Percentiles rank a stretch among this genome's conserved stretches.
These are phyloP conservation scores for Apiospora rasikravindrae DNA, from an alignment of 2,329 filamentous ascomycete genomes.

Conservation along the genomic window DNA sequence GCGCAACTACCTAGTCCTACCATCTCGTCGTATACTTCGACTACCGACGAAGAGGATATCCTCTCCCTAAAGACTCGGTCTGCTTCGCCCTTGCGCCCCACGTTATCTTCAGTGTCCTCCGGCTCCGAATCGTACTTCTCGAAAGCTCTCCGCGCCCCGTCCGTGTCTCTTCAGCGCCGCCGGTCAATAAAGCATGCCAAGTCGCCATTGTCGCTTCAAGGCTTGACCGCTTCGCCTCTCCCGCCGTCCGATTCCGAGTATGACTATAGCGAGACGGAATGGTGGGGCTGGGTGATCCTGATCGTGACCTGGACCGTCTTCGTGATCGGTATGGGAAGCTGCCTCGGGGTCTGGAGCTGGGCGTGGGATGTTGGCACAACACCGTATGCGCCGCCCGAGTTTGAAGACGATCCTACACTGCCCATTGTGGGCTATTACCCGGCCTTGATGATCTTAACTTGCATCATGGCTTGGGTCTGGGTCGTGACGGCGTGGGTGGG, in stretches of 20 bases:
- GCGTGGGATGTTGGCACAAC: constrained; percentile 98
- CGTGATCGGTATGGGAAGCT: constrained; percentile 95
- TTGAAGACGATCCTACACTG: constrained; percentile 92
- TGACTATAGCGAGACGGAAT: constrained; percentile 94
- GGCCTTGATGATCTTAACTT: constrained; percentile 87
- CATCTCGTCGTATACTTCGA: constrained; percentile 67
- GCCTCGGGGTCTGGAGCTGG: constrained; percentile 95
- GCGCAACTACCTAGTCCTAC: constrained; percentile 54
- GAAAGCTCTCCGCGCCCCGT: constrained; percentile 28
- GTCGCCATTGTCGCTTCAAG: constrained; percentile 64
- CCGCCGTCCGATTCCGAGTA: constrained; percentile 62
- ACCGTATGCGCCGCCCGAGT: constrained; percentile 90
- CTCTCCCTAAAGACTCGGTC: constrained; percentile 64
- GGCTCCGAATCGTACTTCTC: constrained; percentile 69
- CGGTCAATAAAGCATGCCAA: constrained; percentile 59
- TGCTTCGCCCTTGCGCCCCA: constrained; percentile 49
- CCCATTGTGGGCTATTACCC: constrained; percentile 98
- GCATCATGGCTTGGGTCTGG: constrained; percentile 99
- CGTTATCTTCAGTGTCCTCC: constrained; percentile 53
- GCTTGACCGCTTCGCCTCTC: constrained; percentile 55
- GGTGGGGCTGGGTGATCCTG: constrained; percentile 97
- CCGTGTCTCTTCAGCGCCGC: constrained; percentile 47
- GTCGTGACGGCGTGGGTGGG: constrained; percentile 96
- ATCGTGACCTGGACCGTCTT: constrained; percentile 94
- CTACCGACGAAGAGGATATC: constrained; percentile 83